Evolutionary conservation across 148 eudicot species (phyloP), one percentile per base, ranked within the genome.

Genomic region (Mesembryanthemum crystallinum): DNA sequence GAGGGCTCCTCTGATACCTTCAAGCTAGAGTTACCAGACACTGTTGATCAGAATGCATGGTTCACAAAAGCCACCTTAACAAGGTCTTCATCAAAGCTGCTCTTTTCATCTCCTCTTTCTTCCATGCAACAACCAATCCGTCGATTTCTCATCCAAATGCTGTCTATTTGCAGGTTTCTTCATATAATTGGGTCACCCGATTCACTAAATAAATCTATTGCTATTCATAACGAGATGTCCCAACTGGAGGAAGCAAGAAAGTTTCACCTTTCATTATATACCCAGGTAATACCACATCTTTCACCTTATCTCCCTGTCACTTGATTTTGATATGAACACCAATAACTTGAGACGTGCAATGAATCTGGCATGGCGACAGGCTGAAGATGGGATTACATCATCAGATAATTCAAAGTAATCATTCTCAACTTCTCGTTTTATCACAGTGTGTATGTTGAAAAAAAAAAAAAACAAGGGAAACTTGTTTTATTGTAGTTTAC

Each of bases 351-450:
- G 25, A n/a, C 43, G 45, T 73, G 73, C 72, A 62, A 68, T 33
- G 42, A 6, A 20, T 14, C 10, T 71, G 71, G 70, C 68, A 51
- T 79, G 47, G 45, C 62, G 24, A 77, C 93, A 94, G 97, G 90
- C 79, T 75, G 90, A 77, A 60, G 80, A 65, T 37, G 81, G 78
- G 77, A 59, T 72, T 77, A 65, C n/a, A 20, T 77, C 95, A 45
- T 85, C 93, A n/a, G 93, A 91, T 84, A 89, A 82, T 39, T 89
- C 99, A 67, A 96, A 91, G 99, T 96, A 88, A 72, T 82, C 82
- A 45, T 27, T 65, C 25, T 76, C 55, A 45, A 66, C 29, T 43
- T 8, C 33, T 67, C 18, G 17, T 75, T 58, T 67, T n/a, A 4
- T n/a, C 27, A 0, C 18, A 57, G 8, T 11, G 49, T 13, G 11